These are phyloP conservation scores for Torulaspora microellipsoides DNA, from an alignment of 805 yeast species.

Conservation along the genomic window DNA sequence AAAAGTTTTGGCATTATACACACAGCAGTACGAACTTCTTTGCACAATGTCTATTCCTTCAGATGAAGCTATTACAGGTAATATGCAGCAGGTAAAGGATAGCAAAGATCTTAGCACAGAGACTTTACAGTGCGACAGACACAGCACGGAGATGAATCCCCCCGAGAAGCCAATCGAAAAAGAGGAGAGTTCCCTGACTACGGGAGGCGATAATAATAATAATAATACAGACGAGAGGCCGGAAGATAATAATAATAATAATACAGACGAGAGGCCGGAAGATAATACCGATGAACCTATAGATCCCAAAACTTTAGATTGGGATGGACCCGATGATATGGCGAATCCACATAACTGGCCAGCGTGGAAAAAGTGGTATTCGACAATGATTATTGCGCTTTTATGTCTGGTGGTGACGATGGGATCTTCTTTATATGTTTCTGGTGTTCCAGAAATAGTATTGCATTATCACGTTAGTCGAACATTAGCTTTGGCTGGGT, in stretches of 20 bases:
- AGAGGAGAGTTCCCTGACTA: no score
- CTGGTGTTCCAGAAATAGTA: conserved; percentile 55
- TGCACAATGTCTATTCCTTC: no score
- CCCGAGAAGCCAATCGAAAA: no score
- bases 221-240: neutral
- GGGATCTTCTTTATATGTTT: conserved; percentile 69
- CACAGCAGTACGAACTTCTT: no score
- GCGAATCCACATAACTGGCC: conserved; percentile 72
- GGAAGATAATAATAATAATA: neutral
- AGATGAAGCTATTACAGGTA: no score
- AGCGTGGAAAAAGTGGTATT: conserved; percentile 53
- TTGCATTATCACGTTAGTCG: conserved; percentile 48
- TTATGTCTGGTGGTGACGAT: conserved; percentile 66
- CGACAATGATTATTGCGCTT: conserved; percentile 60
- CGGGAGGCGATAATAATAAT: no score
- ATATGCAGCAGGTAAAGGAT: no score
- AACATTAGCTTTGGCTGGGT: conserved; percentile 60
- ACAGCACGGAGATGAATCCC: no score
- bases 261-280: neutral
- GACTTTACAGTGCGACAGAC: no score
- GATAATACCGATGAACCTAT: conserved; percentile 20
- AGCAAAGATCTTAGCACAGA: no score
- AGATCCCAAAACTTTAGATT: conserved; percentile 43
- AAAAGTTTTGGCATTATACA: no score
- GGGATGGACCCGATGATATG: conserved; percentile 61